These are phyloP conservation scores for Poronia punctata DNA, from an alignment of 495 filamentous ascomycete genomes.

Conservation along the genomic window DNA sequence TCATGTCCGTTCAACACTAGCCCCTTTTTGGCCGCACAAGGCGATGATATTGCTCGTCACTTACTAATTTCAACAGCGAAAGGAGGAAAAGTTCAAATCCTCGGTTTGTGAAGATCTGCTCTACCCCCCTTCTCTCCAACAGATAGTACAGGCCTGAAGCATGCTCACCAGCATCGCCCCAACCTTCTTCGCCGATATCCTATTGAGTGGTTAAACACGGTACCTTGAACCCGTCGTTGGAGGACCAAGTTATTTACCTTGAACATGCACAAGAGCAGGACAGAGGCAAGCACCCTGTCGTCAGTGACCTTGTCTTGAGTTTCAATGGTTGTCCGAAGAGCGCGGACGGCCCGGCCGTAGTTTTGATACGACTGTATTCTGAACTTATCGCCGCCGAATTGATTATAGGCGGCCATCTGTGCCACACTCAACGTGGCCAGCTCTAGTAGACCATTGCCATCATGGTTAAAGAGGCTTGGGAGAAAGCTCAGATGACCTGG, in stretches of 20 bases:
- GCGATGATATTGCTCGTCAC: background rate
- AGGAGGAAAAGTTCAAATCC: slow-evolving; percentile 11
- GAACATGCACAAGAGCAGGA: slow-evolving; percentile 11
- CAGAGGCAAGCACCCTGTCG: slow-evolving; percentile 13
- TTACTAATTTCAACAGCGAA: slow-evolving; percentile 8
- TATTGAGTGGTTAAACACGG: slow-evolving; percentile 1
- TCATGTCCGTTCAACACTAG: background rate
- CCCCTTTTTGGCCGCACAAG: too few relatives aligned
- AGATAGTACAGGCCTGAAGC: slow-evolving; percentile 11
- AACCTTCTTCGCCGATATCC: slow-evolving; percentile 11
- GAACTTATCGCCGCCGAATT: slow-evolving; percentile 17
- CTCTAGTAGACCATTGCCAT: slow-evolving; percentile 15
- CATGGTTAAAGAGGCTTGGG: slow-evolving; percentile 13
- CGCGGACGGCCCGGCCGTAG: slow-evolving; percentile 10
- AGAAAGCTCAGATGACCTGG: slow-evolving; percentile 21
- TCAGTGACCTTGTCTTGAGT: slow-evolving; percentile 13
- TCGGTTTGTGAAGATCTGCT: slow-evolving; percentile 8
- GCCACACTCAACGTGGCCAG: slow-evolving; percentile 14
- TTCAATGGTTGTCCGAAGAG: slow-evolving; percentile 8
- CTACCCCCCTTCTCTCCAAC: slow-evolving; percentile 10
- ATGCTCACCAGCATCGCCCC: slow-evolving; percentile 9
- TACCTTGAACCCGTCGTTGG: background rate
- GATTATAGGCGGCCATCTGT: slow-evolving; percentile 22
- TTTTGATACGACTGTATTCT: slow-evolving; percentile 15
- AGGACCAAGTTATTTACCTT: background rate